A percentile compares a stretch with the other conserved stretches of the same genome.
phyloP scores from a whole-genome alignment of 306 rosid genomes.

The Dalbergia oliveri region DNA sequence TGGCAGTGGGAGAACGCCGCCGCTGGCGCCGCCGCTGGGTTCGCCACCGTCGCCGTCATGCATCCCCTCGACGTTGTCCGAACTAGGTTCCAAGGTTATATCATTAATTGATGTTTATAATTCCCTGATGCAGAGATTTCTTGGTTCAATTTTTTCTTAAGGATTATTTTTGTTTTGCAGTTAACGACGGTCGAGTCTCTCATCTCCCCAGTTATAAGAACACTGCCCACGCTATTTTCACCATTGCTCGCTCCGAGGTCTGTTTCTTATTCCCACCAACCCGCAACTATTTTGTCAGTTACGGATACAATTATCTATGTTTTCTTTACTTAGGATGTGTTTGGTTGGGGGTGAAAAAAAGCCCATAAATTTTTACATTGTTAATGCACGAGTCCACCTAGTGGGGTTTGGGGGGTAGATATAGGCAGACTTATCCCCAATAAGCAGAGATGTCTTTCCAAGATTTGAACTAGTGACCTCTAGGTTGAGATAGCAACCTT shows the following conservation, averaged over 20 bases:
- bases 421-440: too few relatives aligned
- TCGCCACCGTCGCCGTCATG: conserved; percentile 80
- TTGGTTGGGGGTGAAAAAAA: too few relatives aligned
- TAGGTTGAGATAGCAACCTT: too few relatives aligned
- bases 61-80: conserved; percentile 98
- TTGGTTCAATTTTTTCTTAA: too few relatives aligned
- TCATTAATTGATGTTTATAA: not conserved
- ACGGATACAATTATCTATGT: not conserved
- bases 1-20: conserved; percentile 93
- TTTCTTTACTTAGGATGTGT: not conserved
- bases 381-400: too few relatives aligned
- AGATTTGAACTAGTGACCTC: too few relatives aligned
- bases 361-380: too few relatives aligned
- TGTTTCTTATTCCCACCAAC: conserved; percentile 39
- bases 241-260: conserved; percentile 92
- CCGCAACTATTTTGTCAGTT: not conserved
- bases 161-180: conserved; percentile 53
- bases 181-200: conserved; percentile 81
- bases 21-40: conserved; percentile 89
- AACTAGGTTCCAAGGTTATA: conserved; percentile 88
- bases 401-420: too few relatives aligned
- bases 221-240: conserved; percentile 81
- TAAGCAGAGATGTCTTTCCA: too few relatives aligned
- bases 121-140: not conserved
- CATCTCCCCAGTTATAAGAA: conserved; percentile 82